These are phyloP conservation scores for Yarrowia deformans DNA, from an alignment of 805 yeast genomes.

Conservation along the genomic window DNA sequence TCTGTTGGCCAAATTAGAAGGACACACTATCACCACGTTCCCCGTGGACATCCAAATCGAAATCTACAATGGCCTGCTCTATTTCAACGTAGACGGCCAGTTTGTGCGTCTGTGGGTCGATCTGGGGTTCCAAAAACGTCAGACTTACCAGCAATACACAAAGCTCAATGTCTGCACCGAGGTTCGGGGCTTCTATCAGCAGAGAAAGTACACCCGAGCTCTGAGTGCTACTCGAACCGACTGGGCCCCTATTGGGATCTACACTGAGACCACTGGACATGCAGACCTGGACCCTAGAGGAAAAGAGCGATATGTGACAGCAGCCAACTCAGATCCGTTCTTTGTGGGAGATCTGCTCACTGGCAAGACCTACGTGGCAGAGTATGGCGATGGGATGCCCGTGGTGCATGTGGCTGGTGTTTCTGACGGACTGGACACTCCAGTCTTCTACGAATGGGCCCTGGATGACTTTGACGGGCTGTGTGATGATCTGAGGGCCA, in stretches of 20 bases:
- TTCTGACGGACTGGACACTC: neutral
- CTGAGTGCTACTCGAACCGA: constrained; percentile 10
- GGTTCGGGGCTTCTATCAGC: constrained; percentile 1
- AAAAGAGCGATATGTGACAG: constrained; percentile 7
- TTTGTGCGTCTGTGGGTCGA: constrained; percentile 21
- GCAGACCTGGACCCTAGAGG: constrained; percentile 9
- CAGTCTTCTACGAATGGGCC: constrained; percentile 6
- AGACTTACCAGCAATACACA: constrained; percentile 1
- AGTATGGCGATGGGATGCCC: constrained; percentile 6
- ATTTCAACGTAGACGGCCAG: constrained; percentile 15
- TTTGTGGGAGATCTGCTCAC: constrained; percentile 7
- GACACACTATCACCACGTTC: constrained; percentile 13
- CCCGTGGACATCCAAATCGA: constrained; percentile 24
- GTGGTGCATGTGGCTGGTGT: constrained; percentile 6
- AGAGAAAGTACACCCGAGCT: constrained; percentile 19
- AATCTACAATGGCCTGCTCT: constrained; percentile 12
- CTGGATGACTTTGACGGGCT: constrained; percentile 12
- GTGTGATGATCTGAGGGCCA: constrained; percentile 11
- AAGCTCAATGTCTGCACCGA: neutral
- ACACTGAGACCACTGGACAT: constrained; percentile 9
- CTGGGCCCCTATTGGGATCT: constrained; percentile 17
- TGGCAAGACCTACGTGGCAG: constrained; percentile 1
- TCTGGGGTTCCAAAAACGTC: constrained; percentile 18
- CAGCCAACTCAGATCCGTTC: neutral
- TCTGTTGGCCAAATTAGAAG: constrained; percentile 9